These are phyloP conservation scores for Termitomyces sp. DNA, from an alignment of 768 basidiomycete genomes.

Conservation along the genomic window DNA sequence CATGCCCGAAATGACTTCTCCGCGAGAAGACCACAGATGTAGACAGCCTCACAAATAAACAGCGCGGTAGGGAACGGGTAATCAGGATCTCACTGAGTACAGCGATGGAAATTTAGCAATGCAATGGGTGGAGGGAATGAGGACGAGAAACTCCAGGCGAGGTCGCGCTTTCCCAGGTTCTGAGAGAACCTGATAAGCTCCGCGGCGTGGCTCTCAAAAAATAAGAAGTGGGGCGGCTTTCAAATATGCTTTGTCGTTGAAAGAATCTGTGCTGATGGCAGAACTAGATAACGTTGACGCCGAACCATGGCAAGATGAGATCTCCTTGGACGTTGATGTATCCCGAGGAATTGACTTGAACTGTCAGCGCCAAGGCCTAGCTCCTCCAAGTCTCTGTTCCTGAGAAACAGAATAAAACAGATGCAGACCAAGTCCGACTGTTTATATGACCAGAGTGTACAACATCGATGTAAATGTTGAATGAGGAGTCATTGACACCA, in stretches of 20 bases:
- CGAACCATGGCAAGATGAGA: not conserved
- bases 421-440: not conserved
- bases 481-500: not conserved
- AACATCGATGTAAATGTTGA: not conserved
- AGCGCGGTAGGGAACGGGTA: not conserved
- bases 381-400: not conserved
- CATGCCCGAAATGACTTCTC: constrained; percentile 16
- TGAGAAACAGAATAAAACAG: not conserved
- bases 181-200: not conserved
- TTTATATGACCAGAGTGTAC: not conserved
- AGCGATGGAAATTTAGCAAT: not conserved
- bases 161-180: not conserved
- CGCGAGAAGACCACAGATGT: constrained; percentile 3
- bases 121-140: not conserved
- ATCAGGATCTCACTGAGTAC: not conserved
- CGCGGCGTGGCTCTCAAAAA: not conserved
- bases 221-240: constrained; percentile 1
- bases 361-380: not conserved
- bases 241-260: constrained; percentile 2
- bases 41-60: constrained; percentile 3
- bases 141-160: not conserved
- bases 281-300: not conserved
- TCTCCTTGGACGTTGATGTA: constrained; percentile 1
- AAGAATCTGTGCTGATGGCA: constrained; percentile 4
- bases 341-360: constrained; percentile 5